Evolutionary conservation across 768 basidiomycete species (phyloP).

Genomic region (Amanita pallidorosea): DNA sequence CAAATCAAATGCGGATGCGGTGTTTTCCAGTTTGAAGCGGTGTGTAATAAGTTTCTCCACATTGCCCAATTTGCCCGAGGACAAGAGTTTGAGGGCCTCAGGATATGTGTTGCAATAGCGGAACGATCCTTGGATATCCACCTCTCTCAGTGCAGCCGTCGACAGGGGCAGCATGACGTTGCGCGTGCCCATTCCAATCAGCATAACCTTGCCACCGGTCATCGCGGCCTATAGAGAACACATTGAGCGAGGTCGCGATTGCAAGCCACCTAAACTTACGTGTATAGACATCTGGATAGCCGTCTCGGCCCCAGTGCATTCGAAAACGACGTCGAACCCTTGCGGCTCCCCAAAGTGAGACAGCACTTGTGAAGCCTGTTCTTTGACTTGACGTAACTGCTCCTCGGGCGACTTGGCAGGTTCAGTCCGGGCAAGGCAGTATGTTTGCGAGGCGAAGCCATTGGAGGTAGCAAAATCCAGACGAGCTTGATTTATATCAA

Average conservation of each 20-base stretch:
- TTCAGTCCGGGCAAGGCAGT: conserved; percentile 43
- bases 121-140: conserved; percentile 89
- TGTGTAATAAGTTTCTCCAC: conserved; percentile 75
- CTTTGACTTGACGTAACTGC: conserved; percentile 49
- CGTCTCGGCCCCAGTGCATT: conserved; percentile 90
- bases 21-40: conserved; percentile 53
- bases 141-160: conserved; percentile 75
- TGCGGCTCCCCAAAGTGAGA: conserved; percentile 47
- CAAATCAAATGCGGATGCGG: conserved; percentile 73
- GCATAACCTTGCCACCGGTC: conserved; percentile 83
- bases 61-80: conserved; percentile 51
- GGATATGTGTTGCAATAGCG: conserved; percentile 87
- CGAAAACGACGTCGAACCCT: conserved; percentile 89
- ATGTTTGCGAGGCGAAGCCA: conserved; percentile 70
- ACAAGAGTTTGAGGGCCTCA: conserved; percentile 69
- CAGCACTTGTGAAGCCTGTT: conserved; percentile 40
- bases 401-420: conserved; percentile 45
- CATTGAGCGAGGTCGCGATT: conserved; percentile 3
- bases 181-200: conserved; percentile 92
- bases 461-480: conserved; percentile 67
- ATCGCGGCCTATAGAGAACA: conserved; percentile 56
- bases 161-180: conserved; percentile 77
- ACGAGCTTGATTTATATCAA: conserved; percentile 79
- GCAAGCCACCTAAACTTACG: conserved; percentile 39
- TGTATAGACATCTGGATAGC: conserved; percentile 88